Evolutionary conservation across 164 flowering plant genomes (phyloP).

Genomic region (Houttuynia cordata): DNA sequence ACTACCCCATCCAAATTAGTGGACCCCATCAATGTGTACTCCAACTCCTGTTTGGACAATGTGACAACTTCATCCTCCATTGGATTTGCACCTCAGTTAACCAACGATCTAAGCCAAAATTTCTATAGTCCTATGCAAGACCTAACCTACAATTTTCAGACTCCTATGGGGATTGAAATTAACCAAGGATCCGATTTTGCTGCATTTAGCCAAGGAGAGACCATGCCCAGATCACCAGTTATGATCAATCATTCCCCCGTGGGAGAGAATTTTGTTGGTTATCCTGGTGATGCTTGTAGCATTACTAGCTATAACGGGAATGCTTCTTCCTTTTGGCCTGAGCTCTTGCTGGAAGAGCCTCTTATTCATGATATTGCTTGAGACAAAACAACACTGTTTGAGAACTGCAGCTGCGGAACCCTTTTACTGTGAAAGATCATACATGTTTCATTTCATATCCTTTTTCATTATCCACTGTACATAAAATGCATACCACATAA

Average conservation of each 20-base stretch:
- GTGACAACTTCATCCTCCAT: slow-evolving; percentile 9
- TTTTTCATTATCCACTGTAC: background rate
- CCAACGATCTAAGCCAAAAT: slow-evolving; percentile 18
- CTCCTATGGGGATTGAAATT: slow-evolving; percentile 18
- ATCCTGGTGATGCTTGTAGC: slow-evolving; percentile 26
- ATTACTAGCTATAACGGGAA: slow-evolving; percentile 28
- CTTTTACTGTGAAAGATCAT: background rate
- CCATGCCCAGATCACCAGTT: slow-evolving; percentile 19
- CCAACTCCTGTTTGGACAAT: slow-evolving; percentile 9
- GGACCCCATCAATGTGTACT: slow-evolving; percentile 9
- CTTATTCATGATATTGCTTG: slow-evolving; percentile 26
- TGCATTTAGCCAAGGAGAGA: slow-evolving; percentile 17
- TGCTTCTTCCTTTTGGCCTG: slow-evolving; percentile 31
- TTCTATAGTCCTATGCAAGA: slow-evolving; percentile 16
- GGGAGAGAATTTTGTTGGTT: slow-evolving; percentile 12
- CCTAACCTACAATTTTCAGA: slow-evolving; percentile 18
- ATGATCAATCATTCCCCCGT: slow-evolving; percentile 11
- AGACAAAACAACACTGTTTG: slow-evolving; percentile 2
- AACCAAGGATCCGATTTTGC: slow-evolving; percentile 13
- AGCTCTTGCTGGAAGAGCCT: slow-evolving; percentile 34
- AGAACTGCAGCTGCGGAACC: slow-evolving; percentile 1
- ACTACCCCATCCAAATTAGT: slow-evolving; percentile 17
- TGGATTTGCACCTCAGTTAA: slow-evolving; percentile 19
- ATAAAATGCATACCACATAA: background rate
- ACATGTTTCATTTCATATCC: background rate